phyloP scores from a whole-genome alignment of 2,329 filamentous ascomycete genomes.

The Calonectria pseudoreteaudii region DNA sequence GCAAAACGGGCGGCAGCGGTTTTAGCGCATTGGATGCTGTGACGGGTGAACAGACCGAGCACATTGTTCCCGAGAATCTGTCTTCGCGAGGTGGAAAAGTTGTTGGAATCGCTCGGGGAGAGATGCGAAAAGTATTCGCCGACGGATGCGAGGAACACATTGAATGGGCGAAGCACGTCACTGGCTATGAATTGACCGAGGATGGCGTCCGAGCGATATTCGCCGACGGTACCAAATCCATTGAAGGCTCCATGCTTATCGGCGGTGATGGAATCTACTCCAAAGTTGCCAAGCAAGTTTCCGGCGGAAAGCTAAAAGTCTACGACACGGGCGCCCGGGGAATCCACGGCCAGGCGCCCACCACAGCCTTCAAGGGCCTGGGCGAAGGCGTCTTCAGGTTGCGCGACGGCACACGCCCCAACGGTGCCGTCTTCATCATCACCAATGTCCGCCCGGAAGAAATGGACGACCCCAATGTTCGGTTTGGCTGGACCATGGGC shows the following conservation, averaged over 20 bases:
- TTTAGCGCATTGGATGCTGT: constrained; percentile 63
- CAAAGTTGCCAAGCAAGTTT: constrained; percentile 69
- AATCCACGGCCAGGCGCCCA: constrained; percentile 74
- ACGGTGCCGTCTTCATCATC: constrained; percentile 65
- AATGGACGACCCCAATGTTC: constrained; percentile 66
- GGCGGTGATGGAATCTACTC: constrained; percentile 74
- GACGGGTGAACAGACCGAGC: constrained; percentile 59
- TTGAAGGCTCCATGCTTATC: constrained; percentile 69
- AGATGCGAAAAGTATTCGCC: constrained; percentile 71
- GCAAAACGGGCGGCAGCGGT: constrained; percentile 69
- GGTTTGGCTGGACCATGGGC: constrained; percentile 74
- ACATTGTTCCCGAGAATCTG: constrained; percentile 49
- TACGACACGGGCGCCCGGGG: constrained; percentile 73
- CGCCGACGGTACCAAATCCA: constrained; percentile 68
- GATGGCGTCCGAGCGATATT: constrained; percentile 69
- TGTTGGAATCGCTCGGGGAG: constrained; percentile 71
- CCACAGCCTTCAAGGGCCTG: constrained; percentile 68
- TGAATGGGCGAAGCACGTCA: constrained; percentile 67
- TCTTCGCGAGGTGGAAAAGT: constrained; percentile 67
- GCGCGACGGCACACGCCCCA: constrained; percentile 58
- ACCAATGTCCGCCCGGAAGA: constrained; percentile 73
- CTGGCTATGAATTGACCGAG: constrained; percentile 67
- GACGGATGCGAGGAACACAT: constrained; percentile 66
- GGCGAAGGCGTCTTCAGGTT: constrained; percentile 74
- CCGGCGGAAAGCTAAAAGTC: constrained; percentile 67